Evolutionary conservation across 1,139 yeast species (phyloP).

Genomic region (Magnusiomyces suaveolens): DNA sequence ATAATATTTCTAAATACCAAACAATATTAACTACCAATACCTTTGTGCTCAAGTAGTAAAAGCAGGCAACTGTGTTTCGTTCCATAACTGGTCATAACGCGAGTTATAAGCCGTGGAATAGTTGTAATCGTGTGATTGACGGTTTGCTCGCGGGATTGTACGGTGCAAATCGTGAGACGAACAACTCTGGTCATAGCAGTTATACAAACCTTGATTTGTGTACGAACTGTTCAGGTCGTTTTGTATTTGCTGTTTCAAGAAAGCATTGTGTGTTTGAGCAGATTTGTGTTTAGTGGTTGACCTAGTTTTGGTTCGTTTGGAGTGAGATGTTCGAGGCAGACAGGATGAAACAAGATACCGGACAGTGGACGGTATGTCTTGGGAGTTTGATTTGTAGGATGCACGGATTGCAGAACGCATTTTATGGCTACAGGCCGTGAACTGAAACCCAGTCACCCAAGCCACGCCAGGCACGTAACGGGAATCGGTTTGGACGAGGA

Average conservation of each 20-base stretch:
- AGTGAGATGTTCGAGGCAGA: not conserved
- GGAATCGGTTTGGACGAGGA: not conserved
- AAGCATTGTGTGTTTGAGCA: not conserved
- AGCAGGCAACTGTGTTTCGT: not conserved
- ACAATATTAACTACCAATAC: no score
- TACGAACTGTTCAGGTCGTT: no score
- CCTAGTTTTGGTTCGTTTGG: not conserved
- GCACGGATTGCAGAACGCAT: not conserved
- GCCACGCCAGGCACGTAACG: not conserved
- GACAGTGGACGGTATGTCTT: not conserved
- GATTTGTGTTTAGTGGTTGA: not conserved
- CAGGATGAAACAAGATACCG: not conserved
- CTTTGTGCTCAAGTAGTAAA: no score
- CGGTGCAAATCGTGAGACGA: not conserved
- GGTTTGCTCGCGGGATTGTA: not conserved
- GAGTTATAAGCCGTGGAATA: not conserved
- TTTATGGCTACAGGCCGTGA: not conserved
- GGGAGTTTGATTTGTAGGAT: not conserved
- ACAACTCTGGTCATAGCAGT: not conserved
- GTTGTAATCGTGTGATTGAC: not conserved
- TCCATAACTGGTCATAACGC: not conserved
- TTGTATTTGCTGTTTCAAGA: no score
- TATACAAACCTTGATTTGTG: not conserved
- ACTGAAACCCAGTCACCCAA: slow-evolving; percentile 3
- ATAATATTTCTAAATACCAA: no score